Evolutionary conservation across 805 yeast genomes (phyloP), one percentile per base, ranked within the genome.

Genomic region (Starmerella cellae): DNA sequence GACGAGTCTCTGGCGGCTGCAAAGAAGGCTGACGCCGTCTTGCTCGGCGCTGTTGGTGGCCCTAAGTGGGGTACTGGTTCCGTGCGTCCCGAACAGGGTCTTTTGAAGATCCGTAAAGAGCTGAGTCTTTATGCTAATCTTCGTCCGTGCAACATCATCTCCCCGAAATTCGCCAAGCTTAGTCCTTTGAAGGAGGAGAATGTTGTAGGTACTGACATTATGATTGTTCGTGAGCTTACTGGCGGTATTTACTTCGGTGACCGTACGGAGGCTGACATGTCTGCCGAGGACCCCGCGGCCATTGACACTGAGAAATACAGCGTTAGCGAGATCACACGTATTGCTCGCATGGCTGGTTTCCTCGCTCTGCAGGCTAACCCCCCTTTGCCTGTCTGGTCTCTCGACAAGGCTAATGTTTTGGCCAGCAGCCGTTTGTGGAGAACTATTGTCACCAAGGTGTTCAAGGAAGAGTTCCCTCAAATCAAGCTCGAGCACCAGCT

Each of bases 201-300:
- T 50, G 97, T 82, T 46, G 74, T 69, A 55, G 98, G 98, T 37
- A 85, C 96, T 30, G 80, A 91, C 63, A 82, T 91, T 60, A 74
- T 77, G 44, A 94, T 91, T 50, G 95, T 88, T 34, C 80, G 98
- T 64, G 98, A 91, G 66, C 74, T 91, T 51, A 95, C 88, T 29
- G 98, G 98, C 46, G 98, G 98, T 54, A 91, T 91, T 52, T 91
- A 91, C 70, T 91, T 91, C 60, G 98, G 98, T 50, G 93, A 83
- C 57, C 76, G 97, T 65, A 73, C 74, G 56, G 98, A 91, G 67
- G 97, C 87, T 58, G 82, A 79, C 37, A 88, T 87, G 41, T 71
- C 74, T 41, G 84, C 88, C 50, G 17, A 28, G 13, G 52, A 43
- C 33, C 48, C 45, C 2, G 73, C 75, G 43, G 98, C 98, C 26